These are phyloP conservation scores for Apiospora koreana DNA, from an alignment of 2,329 filamentous ascomycete genomes.

Conservation along the genomic window DNA sequence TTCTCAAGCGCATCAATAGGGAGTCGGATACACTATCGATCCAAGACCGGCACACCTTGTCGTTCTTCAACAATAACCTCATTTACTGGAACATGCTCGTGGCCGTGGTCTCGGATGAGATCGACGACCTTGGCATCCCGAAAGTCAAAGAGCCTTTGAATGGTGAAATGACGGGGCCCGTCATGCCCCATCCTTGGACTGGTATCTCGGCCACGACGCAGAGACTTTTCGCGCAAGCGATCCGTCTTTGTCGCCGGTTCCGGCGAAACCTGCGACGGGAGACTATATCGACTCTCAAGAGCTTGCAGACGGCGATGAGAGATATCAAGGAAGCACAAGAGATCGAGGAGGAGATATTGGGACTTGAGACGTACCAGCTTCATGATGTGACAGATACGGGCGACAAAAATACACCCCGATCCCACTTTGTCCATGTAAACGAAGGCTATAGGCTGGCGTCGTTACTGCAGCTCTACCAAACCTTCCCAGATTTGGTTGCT, in stretches of 20 bases:
- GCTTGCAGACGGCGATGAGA: conserved; percentile 27
- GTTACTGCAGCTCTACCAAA: conserved; percentile 41
- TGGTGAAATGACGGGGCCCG: conserved; percentile 7
- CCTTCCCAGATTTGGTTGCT: conserved; percentile 35
- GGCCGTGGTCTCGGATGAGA: conserved; percentile 37
- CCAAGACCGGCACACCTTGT: conserved; percentile 31
- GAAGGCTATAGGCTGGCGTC: conserved; percentile 40
- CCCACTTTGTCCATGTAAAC: conserved; percentile 36
- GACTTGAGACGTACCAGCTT: conserved; percentile 28
- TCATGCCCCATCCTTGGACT: conserved; percentile 38
- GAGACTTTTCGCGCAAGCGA: conserved; percentile 34
- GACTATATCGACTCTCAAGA: conserved; percentile 23
- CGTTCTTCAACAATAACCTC: conserved; percentile 41
- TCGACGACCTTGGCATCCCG: conserved; percentile 19
- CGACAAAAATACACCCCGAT: conserved; percentile 27
- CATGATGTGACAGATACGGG: conserved; percentile 28
- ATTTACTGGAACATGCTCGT: conserved; percentile 42
- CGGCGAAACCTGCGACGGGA: conserved; percentile 26
- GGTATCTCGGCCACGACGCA: conserved; percentile 37
- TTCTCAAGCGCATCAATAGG: conserved; percentile 15
- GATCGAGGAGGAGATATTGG: conserved; percentile 36
- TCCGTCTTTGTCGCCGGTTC: conserved; percentile 38
- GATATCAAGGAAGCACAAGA: conserved; percentile 35
- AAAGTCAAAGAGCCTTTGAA: conserved; percentile 12
- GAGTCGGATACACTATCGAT: conserved; percentile 16